Percentiles rank a stretch among this genome's conserved stretches.
Evolutionary conservation across 2,329 filamentous ascomycete genomes (phyloP).

Genomic region (Akanthomyces muscarius): DNA sequence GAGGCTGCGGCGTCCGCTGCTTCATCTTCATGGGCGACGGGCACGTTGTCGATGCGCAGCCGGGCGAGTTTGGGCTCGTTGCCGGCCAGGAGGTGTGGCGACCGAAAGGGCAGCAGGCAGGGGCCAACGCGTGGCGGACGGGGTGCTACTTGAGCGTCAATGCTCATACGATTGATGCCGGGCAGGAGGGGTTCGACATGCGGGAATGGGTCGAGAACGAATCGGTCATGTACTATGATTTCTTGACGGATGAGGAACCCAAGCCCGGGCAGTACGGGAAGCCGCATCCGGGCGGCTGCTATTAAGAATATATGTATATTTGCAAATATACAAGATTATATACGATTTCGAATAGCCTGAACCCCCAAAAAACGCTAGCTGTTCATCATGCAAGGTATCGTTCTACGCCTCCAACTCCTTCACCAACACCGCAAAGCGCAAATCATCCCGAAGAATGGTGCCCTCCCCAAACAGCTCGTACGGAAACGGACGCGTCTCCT

Average conservation of each 20-base stretch:
- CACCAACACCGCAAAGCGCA: conserved; percentile 39
- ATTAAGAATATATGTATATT: conserved; percentile 15
- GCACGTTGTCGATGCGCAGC: conserved; percentile 22
- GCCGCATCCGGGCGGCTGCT: conserved; percentile 22
- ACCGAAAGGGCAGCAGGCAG: not conserved
- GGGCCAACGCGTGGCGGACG: not conserved
- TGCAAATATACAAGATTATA: not conserved
- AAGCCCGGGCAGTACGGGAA: conserved; percentile 12
- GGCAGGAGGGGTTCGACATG: conserved; percentile 36
- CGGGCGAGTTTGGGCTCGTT: conserved; percentile 19
- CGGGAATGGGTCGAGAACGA: conserved; percentile 34
- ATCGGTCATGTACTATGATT: conserved; percentile 27
- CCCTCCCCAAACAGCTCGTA: conserved; percentile 35
- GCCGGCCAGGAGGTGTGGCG: not conserved
- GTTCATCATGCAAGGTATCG: not conserved
- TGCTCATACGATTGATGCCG: conserved; percentile 33
- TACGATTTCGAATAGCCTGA: not conserved
- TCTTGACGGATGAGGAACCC: conserved; percentile 17
- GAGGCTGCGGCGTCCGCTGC: conserved; percentile 41
- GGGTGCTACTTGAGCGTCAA: conserved; percentile 36
- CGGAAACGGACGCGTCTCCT: conserved; percentile 40
- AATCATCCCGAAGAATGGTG: conserved; percentile 37
- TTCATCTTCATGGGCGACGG: conserved; percentile 36
- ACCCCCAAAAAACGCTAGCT: not conserved
- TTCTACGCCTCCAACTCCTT: conserved; percentile 31